Evolutionary conservation across 179 eudicot genomes (phyloP).

Genomic region (Nepenthes alata): DNA sequence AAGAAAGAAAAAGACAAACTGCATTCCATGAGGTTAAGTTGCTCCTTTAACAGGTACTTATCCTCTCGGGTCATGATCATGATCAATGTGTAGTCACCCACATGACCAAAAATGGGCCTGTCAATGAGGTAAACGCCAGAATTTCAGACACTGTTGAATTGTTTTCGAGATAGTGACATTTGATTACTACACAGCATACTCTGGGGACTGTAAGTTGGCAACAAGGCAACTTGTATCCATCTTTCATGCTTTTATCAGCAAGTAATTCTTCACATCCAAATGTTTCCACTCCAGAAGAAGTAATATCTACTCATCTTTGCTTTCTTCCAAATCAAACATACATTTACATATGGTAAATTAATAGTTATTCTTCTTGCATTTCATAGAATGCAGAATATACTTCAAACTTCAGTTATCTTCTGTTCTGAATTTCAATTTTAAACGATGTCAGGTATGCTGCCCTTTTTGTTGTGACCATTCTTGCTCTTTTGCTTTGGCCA

Average conservation of each 20-base stretch:
- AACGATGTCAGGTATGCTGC: conserved; percentile 51
- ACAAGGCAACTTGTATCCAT: conserved; percentile 83
- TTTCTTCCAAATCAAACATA: conserved; percentile 68
- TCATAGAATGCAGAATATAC: neutral
- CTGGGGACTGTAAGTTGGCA: conserved; percentile 95
- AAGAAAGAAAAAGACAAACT: neutral
- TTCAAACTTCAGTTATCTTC: conserved; percentile 11
- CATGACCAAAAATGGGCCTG: conserved; percentile 35
- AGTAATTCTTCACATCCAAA: conserved; percentile 28
- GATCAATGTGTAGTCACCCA: conserved; percentile 87
- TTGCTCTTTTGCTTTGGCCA: conserved; percentile 57
- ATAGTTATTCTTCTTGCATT: neutral
- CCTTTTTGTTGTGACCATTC: conserved; percentile 59
- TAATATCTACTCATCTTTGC: conserved; percentile 47
- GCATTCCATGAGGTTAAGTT: neutral
- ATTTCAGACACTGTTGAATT: neutral
- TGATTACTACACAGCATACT: conserved; percentile 57
- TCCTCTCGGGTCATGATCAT: conserved; percentile 95
- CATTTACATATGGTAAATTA: conserved; percentile 71
- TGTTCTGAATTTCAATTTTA: no score
- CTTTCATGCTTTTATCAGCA: conserved; percentile 78
- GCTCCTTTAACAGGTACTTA: conserved; percentile 44
- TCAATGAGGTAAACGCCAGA: conserved; percentile 50
- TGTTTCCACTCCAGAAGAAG: conserved; percentile 31
- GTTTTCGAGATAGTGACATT: conserved; percentile 8